phyloP scores from a whole-genome alignment of 2,329 filamentous ascomycete genomes.

The Xylariomycetidae sp. region DNA sequence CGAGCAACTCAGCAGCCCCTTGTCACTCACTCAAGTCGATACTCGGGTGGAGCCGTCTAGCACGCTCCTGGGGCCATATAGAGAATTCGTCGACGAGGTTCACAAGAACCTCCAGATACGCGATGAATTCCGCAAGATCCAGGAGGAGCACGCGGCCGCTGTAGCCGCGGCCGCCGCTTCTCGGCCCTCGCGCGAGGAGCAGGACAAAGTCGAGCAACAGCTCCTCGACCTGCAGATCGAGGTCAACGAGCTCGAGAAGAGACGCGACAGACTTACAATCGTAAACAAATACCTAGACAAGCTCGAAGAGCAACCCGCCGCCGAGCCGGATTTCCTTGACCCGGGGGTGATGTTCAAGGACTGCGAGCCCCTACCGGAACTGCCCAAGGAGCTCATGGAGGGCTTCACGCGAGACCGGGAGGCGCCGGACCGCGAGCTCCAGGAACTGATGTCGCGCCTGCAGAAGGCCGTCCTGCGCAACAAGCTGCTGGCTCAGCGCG shows the following conservation, averaged over 20 bases:
- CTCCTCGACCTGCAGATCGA: slow-evolving; percentile 47
- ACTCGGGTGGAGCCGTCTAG: slow-evolving; percentile 30
- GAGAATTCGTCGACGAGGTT: slow-evolving; percentile 51
- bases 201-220: slow-evolving; percentile 12
- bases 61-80: slow-evolving; percentile 43
- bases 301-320: slow-evolving; percentile 48
- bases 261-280: slow-evolving; percentile 44
- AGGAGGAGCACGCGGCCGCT: slow-evolving; percentile 21
- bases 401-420: slow-evolving; percentile 41
- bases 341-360: slow-evolving; percentile 43
- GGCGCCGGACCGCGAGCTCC: slow-evolving; percentile 36
- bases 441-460: slow-evolving; percentile 44
- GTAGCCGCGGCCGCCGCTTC: slow-evolving; percentile 10
- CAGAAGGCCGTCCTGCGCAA: slow-evolving; percentile 56
- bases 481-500: slow-evolving; percentile 51
- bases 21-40: slow-evolving; percentile 43
- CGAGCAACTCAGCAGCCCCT: slow-evolving; percentile 37
- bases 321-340: slow-evolving; percentile 45
- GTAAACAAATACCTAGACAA: slow-evolving; percentile 48
- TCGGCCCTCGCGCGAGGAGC: slow-evolving; percentile 12
- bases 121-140: slow-evolving; percentile 39
- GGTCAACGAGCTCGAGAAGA: slow-evolving; percentile 47
- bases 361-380: slow-evolving; percentile 39
- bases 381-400: slow-evolving; percentile 49
- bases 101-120: slow-evolving; percentile 48